Evolutionary conservation across 2,329 filamentous ascomycete genomes (phyloP), one percentile per base, ranked within the genome.

Genomic region (Talaromyces verruculosus): DNA sequence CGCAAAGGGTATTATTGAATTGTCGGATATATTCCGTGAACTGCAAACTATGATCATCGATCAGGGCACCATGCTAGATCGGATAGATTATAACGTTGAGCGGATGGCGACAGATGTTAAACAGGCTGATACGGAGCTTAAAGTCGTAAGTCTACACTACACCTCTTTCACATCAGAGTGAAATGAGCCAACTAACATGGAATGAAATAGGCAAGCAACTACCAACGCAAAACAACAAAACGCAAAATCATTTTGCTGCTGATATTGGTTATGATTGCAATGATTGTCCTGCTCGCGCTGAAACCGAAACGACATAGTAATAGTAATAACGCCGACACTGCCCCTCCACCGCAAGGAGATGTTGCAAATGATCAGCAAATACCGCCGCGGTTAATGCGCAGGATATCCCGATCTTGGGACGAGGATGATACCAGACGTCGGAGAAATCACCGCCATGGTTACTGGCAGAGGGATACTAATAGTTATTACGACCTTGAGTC

Each of bases 71-170:
- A 91, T 96, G 86, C 84, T 97, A 25, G 93, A 96, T 78, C 89
- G 95, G 73, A 96, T 96, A 72, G 96, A 99, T 79, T 99, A 97
- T 81, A 99, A 99, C 73, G 93, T 99, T 63, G 95, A 99, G 80
- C 87, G 90, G 68, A 97, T 98, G 91, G 88, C 89, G n/a, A 89
- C 88, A 22, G 93, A 98, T 73, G 92, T 99, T 66, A 96, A 97
- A 76, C 91, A 86, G 22, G 95, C 95, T 2, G 92, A 97, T 68
- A 95, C 94, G 77, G 95, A 99, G 80, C 85, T 99, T 64, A 92
- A 88, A 68, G 88, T 96, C 65, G 91, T 83, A 76, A 53, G 80
- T 77, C 65, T 43, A 17, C 17, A 10, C 30, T 25, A 3, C 25
- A 25, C 11, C 13, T 33, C 5, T 62, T 35, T 11, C 11, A 33